Evolutionary conservation across 2,329 filamentous ascomycete genomes (phyloP).

Genomic region (Tricladium varicosporioides): DNA sequence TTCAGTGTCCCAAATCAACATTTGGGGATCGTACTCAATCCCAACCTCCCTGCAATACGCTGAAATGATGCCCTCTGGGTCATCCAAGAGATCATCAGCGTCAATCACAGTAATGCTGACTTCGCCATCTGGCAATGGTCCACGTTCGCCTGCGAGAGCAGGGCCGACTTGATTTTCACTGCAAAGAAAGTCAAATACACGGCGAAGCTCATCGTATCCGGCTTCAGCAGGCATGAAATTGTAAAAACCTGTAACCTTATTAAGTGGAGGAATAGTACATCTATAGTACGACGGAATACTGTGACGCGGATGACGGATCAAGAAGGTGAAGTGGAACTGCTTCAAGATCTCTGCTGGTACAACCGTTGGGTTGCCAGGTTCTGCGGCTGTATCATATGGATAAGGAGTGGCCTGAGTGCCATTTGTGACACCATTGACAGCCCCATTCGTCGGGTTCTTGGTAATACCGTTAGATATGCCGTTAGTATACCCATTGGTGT

Average conservation of each 20-base stretch:
- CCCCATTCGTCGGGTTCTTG: conserved; percentile 32
- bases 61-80: conserved; percentile 71
- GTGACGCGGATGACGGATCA: conserved; percentile 92
- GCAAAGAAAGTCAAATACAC: conserved; percentile 81
- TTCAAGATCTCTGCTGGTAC: conserved; percentile 72
- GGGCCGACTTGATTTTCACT: conserved; percentile 69
- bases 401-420: conserved; percentile 42
- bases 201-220: conserved; percentile 84
- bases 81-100: conserved; percentile 89
- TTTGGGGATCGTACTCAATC: conserved; percentile 69
- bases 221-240: conserved; percentile 86
- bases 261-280: conserved; percentile 86
- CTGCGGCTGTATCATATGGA: conserved; percentile 55
- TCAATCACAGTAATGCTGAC: conserved; percentile 83
- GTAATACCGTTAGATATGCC: conserved; percentile 20
- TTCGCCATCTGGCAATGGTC: conserved; percentile 30
- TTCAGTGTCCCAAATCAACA: conserved; percentile 82
- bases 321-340: conserved; percentile 90
- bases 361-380: conserved; percentile 79
- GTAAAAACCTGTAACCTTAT: conserved; percentile 78
- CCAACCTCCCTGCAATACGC: conserved; percentile 81
- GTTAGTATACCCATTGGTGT: conserved; percentile 31
- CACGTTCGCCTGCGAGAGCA: conserved; percentile 49
- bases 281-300: conserved; percentile 93
- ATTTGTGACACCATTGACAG: conserved; percentile 29